phyloP scores from a whole-genome alignment of 1,284 basidiomycete species.

The Kalmanozyma brasiliensis region DNA sequence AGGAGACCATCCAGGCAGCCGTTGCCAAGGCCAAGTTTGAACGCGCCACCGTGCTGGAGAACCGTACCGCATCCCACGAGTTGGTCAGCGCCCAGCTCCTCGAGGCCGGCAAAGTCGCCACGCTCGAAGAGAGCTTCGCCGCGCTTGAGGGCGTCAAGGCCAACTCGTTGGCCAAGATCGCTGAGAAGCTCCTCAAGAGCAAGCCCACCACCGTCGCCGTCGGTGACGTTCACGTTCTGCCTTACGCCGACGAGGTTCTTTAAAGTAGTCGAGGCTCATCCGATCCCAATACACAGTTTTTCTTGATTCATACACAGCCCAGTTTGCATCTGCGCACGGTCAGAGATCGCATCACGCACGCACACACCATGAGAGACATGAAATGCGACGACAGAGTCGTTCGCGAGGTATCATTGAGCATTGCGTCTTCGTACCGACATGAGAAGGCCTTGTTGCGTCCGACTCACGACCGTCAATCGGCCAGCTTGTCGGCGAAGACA shows the following conservation, averaged over 20 bases:
- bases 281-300: conserved; percentile 4
- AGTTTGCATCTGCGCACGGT: neutral
- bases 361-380: neutral
- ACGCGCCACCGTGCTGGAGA: conserved; percentile 55
- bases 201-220: conserved; percentile 65
- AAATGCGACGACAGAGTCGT: no score
- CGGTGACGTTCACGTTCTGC: conserved; percentile 62
- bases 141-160: conserved; percentile 59
- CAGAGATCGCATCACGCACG: no score
- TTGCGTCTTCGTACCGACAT: no score
- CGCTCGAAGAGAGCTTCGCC: conserved; percentile 50
- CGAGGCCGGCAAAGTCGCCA: conserved; percentile 36
- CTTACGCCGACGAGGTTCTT: conserved; percentile 65
- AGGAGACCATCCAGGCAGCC: conserved; percentile 56
- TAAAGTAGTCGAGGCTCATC: conserved; percentile 24
- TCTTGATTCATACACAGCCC: no score
- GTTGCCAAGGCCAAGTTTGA: conserved; percentile 66
- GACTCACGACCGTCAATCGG: no score
- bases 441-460: no score
- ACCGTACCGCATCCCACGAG: conserved; percentile 54
- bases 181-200: conserved; percentile 63
- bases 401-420: neutral
- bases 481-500: conserved; percentile 12
- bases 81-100: conserved; percentile 56
- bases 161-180: conserved; percentile 42